A percentile compares a stretch with the other conserved stretches of the same genome.
phyloP scores from a whole-genome alignment of 345 rosid species.

The Moricandia arvensis region DNA sequence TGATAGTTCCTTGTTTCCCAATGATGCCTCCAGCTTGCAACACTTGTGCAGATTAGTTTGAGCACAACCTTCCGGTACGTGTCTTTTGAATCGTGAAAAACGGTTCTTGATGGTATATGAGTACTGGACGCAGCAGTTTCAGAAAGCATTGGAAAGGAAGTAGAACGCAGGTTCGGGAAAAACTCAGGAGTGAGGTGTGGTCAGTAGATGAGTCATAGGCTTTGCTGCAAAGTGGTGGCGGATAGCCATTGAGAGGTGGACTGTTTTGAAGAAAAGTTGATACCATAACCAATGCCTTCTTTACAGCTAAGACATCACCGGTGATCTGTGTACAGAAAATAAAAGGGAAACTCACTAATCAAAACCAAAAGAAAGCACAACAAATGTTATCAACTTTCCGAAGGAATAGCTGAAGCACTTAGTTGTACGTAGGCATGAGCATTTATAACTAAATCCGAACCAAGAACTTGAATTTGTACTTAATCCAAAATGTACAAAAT shows the following conservation, averaged over 20 bases:
- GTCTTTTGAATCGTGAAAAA: conserved; percentile 14
- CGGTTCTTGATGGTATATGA: conserved; percentile 17
- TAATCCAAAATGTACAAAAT: too few species aligned
- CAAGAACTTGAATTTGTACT: too few species aligned
- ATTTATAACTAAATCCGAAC: background rate
- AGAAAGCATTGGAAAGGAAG: conserved; percentile 35
- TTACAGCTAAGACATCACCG: conserved; percentile 54
- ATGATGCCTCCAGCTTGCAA: conserved; percentile 56
- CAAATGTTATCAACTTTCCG: background rate
- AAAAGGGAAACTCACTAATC: conserved; percentile 1
- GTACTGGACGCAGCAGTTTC: conserved; percentile 18
- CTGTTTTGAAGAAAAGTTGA: conserved; percentile 44
- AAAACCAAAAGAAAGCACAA: background rate
- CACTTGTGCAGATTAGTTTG: conserved; percentile 49
- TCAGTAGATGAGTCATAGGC: conserved; percentile 31
- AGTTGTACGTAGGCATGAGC: background rate
- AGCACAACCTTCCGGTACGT: conserved; percentile 43
- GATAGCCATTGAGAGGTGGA: conserved; percentile 45
- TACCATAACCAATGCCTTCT: conserved; percentile 61
- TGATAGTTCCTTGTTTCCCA: conserved; percentile 55
- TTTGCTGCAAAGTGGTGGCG: conserved; percentile 36
- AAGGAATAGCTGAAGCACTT: background rate
- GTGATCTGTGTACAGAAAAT: conserved; percentile 44
- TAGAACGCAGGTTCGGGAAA: conserved; percentile 50
- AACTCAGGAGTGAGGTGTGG: conserved; percentile 48